Conservation (phyloP, 176 grass and related monocot genomes). For the Carex scoparia region DNA sequence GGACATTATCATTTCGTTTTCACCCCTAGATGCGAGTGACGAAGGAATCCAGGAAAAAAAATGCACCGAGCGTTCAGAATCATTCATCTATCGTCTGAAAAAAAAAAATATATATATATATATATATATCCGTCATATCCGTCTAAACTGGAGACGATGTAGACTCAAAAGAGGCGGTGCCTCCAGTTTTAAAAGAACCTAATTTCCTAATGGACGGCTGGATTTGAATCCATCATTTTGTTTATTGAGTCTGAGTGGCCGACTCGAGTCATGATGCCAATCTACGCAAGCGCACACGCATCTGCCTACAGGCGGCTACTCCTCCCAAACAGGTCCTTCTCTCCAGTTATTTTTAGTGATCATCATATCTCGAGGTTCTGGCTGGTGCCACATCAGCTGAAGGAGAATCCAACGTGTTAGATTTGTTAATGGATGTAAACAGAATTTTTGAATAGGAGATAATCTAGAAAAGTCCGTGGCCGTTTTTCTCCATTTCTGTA, state of each 20-base stretch:
- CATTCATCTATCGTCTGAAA: too few species aligned
- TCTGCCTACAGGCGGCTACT: too few species aligned
- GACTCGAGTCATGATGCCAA: too few species aligned
- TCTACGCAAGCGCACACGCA: slow-evolving; percentile 7
- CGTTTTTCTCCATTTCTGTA: background rate
- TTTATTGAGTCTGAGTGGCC: background rate
- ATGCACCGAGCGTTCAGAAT: too few species aligned
- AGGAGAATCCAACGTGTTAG: background rate
- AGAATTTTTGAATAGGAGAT: background rate
- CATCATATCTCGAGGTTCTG: background rate
- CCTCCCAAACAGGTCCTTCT: background rate
- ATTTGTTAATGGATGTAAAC: background rate
- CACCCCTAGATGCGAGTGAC: too few species aligned
- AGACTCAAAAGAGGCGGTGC: background rate
- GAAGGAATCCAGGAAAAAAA: too few species aligned
- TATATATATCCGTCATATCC: too few species aligned
- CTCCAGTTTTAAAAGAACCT: background rate
- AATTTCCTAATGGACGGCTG: background rate
- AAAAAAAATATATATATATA: too few species aligned
- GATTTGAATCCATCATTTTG: background rate
- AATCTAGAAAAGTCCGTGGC: background rate
- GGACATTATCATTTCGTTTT: too few species aligned
- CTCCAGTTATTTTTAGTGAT: background rate
- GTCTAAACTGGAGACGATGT: background rate
- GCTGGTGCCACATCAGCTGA: background rate